These are phyloP conservation scores for Cinnamomum micranthum DNA, from an alignment of 164 flowering plant genomes.

Conservation along the genomic window DNA sequence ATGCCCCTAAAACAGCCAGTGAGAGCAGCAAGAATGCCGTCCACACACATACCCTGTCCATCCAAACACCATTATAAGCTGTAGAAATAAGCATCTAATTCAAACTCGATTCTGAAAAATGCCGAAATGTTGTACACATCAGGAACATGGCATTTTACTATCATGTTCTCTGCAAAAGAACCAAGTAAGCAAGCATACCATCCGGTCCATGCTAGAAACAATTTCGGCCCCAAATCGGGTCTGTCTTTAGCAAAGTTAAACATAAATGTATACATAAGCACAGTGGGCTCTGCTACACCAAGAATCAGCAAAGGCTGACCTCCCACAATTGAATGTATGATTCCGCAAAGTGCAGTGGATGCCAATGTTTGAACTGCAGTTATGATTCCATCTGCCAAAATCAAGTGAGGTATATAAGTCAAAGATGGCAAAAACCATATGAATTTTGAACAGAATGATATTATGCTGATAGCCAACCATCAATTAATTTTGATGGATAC, in stretches of 20 bases:
- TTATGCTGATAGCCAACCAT: neutral
- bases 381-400: constrained; percentile 72
- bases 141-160: neutral
- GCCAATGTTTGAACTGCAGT: constrained; percentile 97
- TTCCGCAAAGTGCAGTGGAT: constrained; percentile 90
- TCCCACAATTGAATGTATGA: constrained; percentile 88
- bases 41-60: constrained; percentile 89
- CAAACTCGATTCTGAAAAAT: neutral
- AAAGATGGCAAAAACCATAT: constrained; percentile 3
- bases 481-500: neutral
- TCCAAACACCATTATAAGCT: neutral
- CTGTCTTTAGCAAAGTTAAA: constrained; percentile 82
- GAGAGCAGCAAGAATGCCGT: constrained; percentile 66
- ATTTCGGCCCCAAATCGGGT: constrained; percentile 71
- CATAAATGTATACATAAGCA: constrained; percentile 97
- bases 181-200: constrained; percentile 51
- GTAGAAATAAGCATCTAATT: neutral
- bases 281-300: constrained; percentile 99
- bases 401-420: neutral
- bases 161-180: neutral
- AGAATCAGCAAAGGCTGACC: constrained; percentile 94
- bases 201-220: constrained; percentile 92
- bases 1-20: constrained; percentile 74
- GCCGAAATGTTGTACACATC: neutral
- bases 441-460: no score